Evolutionary conservation across 257 asterid species (phyloP), one percentile per base, ranked within the genome.

Genomic region (Fraxinus americana): DNA sequence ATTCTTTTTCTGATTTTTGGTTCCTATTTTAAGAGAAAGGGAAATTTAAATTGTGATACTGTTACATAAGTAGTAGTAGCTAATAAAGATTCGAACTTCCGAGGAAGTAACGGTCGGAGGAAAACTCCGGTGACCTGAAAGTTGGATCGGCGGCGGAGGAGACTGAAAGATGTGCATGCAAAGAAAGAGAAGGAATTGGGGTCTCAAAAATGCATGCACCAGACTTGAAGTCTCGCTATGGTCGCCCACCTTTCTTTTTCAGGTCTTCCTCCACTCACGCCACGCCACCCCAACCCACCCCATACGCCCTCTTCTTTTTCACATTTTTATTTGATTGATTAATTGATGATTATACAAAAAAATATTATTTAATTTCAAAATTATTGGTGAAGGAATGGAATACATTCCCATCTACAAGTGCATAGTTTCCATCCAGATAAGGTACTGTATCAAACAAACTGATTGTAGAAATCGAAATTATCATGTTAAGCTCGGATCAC

Each of bases 191-290:
- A 27, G 23, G 52, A 68, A 48, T 52, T 38, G 70, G 23, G 71
- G 6, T 32, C 41, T 45, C 35, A 38, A 63, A 68, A 52, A 11
- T 13, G 72, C 75, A 74, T 77, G 85, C 80, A 83, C 52, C 36
- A 59, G 29, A 54, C 80, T 75, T 68, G 70, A 77, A 79, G 79
- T 73, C 69, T 77, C 77, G 50, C 50, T 25, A 66, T 59, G 73
- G 69, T 72, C 72, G 85, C 77, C 73, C 65, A 68, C 70, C 65
- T 76, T 25, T 77, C 65, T 66, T 76, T 75, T 52, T 71, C 83
- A 1, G 57, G 11, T 69, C 34, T 34, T 70, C 75, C 48, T 54
- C 67, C 68, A 45, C 81, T 65, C 19, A 34, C 66, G 25, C 54
- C 14, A 39, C 1, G 2, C 43, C 19, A 13, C 35, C 19, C 67